Evolutionary conservation across 2,329 filamentous ascomycete species (phyloP).

Genomic region (Thelonectria discophora): DNA sequence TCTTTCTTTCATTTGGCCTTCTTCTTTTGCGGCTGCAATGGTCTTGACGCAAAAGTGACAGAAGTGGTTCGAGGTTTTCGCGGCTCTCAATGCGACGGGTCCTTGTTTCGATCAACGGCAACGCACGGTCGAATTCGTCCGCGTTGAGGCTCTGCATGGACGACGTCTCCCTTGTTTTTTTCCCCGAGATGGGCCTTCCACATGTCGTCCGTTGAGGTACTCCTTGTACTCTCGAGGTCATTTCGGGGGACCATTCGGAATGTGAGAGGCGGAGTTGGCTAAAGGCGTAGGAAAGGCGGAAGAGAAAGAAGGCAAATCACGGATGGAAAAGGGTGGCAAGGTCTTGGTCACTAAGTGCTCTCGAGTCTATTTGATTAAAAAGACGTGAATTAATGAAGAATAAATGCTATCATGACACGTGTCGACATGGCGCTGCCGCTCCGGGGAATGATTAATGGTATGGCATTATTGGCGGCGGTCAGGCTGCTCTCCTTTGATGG

Average conservation of each 20-base stretch:
- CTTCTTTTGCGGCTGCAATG: too few relatives aligned
- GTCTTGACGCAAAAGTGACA: not conserved
- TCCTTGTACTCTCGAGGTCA: not conserved
- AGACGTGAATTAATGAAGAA: slow-evolving; percentile 43
- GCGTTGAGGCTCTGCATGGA: not conserved
- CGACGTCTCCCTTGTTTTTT: not conserved
- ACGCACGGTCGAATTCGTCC: not conserved
- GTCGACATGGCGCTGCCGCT: slow-evolving; percentile 32
- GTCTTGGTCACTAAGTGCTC: slow-evolving; percentile 25
- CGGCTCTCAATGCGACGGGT: not conserved
- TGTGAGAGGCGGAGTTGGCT: slow-evolving; percentile 3
- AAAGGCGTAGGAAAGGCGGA: not conserved
- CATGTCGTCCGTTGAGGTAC: not conserved
- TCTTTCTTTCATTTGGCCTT: not conserved
- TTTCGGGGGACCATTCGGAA: not conserved
- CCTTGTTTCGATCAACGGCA: slow-evolving; percentile 1
- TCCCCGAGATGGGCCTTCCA: not conserved
- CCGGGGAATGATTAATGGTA: slow-evolving; percentile 28
- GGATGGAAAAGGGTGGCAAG: slow-evolving; percentile 14
- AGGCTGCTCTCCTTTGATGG: slow-evolving; percentile 28
- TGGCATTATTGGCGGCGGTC: slow-evolving; percentile 34
- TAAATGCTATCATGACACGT: slow-evolving; percentile 46
- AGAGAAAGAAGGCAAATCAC: slow-evolving; percentile 6
- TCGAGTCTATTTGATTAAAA: slow-evolving; percentile 27
- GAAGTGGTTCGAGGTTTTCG: not conserved